Evolutionary conservation across 805 yeast genomes (phyloP).

Genomic region (Pichia sporocuriosa): DNA sequence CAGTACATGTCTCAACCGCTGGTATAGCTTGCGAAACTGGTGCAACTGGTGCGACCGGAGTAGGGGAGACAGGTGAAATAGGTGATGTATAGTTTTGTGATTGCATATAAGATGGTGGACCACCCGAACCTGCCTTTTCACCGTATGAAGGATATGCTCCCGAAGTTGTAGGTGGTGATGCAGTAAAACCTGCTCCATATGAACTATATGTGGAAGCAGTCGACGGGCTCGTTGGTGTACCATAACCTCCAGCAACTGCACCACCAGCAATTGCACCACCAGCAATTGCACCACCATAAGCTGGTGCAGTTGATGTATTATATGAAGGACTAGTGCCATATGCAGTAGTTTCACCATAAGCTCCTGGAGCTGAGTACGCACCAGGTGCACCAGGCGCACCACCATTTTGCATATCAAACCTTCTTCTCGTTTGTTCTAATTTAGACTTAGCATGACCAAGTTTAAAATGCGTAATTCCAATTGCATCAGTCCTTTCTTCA

Average conservation of each 20-base stretch:
- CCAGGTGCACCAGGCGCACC: conserved; percentile 23
- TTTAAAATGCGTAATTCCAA: conserved; percentile 87
- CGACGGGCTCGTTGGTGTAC: conserved; percentile 18
- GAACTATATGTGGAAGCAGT: conserved; percentile 32
- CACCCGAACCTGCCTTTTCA: neutral
- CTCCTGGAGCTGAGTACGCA: conserved; percentile 14
- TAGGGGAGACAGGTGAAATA: conserved; percentile 8
- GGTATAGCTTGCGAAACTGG: conserved; percentile 23
- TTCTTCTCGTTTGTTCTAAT: conserved; percentile 74
- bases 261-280: conserved; percentile 23
- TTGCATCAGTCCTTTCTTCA: conserved; percentile 81
- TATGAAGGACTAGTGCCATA: too few species aligned
- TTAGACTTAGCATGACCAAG: conserved; percentile 82
- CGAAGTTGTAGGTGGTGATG: conserved; percentile 22
- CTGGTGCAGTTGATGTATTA: too few species aligned
- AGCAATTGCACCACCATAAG: conserved; percentile 22
- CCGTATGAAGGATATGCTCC: neutral
- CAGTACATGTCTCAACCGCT: conserved; percentile 64
- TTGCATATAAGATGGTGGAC: conserved; percentile 5
- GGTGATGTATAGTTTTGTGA: conserved; percentile 1
- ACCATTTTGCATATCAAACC: conserved; percentile 44
- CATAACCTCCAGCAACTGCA: conserved; percentile 21
- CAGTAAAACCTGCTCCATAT: conserved; percentile 17
- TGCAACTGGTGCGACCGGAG: conserved; percentile 3
- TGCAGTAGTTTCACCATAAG: conserved; percentile 14